phyloP scores from a whole-genome alignment of 31 red algal genomes.

The Odonthalia washingtoniensis region DNA sequence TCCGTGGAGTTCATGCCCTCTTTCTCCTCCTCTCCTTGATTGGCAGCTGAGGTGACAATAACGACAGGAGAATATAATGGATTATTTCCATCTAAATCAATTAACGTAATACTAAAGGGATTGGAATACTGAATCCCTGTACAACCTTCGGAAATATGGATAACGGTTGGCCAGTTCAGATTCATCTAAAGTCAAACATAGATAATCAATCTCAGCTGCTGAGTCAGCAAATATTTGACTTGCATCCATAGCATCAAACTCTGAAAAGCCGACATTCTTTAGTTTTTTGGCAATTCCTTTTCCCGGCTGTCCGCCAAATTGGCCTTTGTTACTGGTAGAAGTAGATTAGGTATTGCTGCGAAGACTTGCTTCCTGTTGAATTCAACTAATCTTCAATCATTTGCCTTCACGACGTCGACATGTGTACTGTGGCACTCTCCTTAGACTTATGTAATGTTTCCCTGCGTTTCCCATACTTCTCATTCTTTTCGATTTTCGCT shows the following conservation, averaged over 20 bases:
- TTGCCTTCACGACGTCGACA: slow-evolving; percentile 70
- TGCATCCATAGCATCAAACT: slow-evolving; percentile 68
- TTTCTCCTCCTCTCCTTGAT: neutral
- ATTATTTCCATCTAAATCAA: slow-evolving; percentile 70
- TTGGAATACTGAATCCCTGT: slow-evolving; percentile 5
- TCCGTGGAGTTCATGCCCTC: slow-evolving; percentile 29
- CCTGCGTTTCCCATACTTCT: slow-evolving; percentile 47
- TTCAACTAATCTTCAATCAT: slow-evolving; percentile 82
- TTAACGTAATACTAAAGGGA: slow-evolving; percentile 45
- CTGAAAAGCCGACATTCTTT: slow-evolving; percentile 59
- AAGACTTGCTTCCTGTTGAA: no score
- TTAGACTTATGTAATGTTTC: slow-evolving; percentile 58
- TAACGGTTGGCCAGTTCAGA: slow-evolving; percentile 64
- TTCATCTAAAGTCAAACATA: slow-evolving; percentile 89
- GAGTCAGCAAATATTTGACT: slow-evolving; percentile 46
- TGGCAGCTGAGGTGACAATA: slow-evolving; percentile 23
- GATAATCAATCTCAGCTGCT: slow-evolving; percentile 74
- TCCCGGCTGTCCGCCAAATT: no score
- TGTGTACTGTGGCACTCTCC: slow-evolving; percentile 65
- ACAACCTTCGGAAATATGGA: slow-evolving; percentile 42
- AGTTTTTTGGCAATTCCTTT: slow-evolving; percentile 39
- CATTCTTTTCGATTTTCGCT: slow-evolving; percentile 36
- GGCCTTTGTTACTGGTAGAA: no score
- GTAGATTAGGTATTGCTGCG: no score
- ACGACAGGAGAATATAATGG: slow-evolving; percentile 72